Base-by-base conservation (phyloP, 768 basidiomycete genomes). In the Melanogaster broomeanus region DNA sequence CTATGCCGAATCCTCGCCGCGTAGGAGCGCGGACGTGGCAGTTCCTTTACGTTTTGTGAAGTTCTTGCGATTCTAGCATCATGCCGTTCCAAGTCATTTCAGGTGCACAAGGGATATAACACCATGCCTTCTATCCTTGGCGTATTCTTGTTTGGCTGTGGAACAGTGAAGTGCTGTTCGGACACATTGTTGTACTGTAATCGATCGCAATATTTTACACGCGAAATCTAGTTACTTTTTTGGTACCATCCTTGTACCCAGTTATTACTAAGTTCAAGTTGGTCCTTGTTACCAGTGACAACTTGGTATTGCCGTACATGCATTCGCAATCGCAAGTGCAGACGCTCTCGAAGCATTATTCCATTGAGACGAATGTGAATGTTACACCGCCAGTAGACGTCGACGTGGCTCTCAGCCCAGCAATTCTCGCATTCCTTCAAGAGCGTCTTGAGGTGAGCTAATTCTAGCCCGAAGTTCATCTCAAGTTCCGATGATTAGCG, bases 371-470 rank as follows among this genome's bases (percentile, higher is more conserved):
- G 10, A 10, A 24, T 18, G 30, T 56, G 41, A 66, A 67, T 33
- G 30, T 62, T 22, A 28, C 40, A 21, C 64, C 64, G 9, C 58
- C 65, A 11, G 28, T 46, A 22, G 56, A 53, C 19, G 42, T 35
- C 24, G 28, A n/a, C 13, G 22, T 48, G 11, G 46, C 71, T n/a
- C 61, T 80, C 37, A 76, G 77, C 46, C 60, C 65, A 2, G 71
- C 72, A 6, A 64, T 78, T 16, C 52, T 70, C n/a, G 55, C 66
- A 4, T 73, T 72, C 44, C 64, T 79, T 21, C 49, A 53, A 16
- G 63, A 68, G 2, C 51, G 60, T 9, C 60, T 63, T 19, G 63
- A 73, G 57, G 77, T 73, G 52, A 51, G 56, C 56, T 44, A 13
- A 19, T 24, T 27, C 31, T 31, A 31, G 31, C 31, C 31, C 12